Evolutionary conservation across 768 basidiomycete genomes (phyloP).

Genomic region (Podaxis rugospora): DNA sequence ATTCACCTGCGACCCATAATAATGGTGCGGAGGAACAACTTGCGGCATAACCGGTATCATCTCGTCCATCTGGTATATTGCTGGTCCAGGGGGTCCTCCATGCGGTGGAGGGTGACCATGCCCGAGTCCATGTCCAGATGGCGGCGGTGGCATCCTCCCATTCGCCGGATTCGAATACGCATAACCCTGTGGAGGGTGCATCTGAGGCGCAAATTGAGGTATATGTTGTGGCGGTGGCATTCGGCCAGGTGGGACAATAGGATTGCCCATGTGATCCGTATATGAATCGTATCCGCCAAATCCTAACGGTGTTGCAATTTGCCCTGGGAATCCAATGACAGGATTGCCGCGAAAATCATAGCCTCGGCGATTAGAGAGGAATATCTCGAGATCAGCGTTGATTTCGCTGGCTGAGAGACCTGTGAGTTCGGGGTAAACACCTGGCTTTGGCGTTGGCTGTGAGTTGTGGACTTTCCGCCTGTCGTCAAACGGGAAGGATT

Average conservation of each 20-base stretch:
- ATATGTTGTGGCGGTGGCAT: slow-evolving; percentile 10
- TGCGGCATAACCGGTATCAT: slow-evolving; percentile 21
- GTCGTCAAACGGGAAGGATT: slow-evolving; percentile 46
- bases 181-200: slow-evolving; percentile 5
- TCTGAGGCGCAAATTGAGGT: slow-evolving; percentile 2
- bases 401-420: slow-evolving; percentile 46
- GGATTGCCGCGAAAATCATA: slow-evolving; percentile 9
- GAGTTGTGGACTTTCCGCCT: slow-evolving; percentile 16
- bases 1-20: slow-evolving; percentile 26
- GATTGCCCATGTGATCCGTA: slow-evolving; percentile 7
- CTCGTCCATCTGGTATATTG: slow-evolving; percentile 10
- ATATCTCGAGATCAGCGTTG: slow-evolving; percentile 47
- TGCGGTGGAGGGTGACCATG: slow-evolving; percentile 1
- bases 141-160: slow-evolving; percentile 8
- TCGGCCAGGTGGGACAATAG: slow-evolving; percentile 9
- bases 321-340: slow-evolving; percentile 1
- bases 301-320: slow-evolving; percentile 3
- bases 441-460: slow-evolving; percentile 20
- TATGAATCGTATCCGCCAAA: slow-evolving; percentile 5
- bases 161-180: not conserved
- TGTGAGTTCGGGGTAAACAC: slow-evolving; percentile 42
- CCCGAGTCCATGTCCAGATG: slow-evolving; percentile 5
- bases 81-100: slow-evolving; percentile 1
- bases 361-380: slow-evolving; percentile 39
- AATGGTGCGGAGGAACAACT: slow-evolving; percentile 27